Conservation (phyloP, 2,329 filamentous ascomycete genomes). For the Aspergillus texensis region DNA sequence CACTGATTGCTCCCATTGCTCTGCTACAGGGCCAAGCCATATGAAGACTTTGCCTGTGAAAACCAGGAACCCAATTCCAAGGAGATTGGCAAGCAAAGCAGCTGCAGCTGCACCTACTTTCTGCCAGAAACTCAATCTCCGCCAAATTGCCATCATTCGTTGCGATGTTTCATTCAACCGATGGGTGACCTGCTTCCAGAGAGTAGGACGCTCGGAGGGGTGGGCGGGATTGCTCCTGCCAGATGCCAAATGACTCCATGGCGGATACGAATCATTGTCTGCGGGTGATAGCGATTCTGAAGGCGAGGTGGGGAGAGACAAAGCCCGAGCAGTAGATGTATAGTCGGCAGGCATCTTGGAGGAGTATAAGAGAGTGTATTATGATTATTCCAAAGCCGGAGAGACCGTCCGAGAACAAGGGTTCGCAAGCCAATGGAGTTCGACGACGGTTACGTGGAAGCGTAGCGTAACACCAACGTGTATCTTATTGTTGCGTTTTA, state of each 20-base stretch:
- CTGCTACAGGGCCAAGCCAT: constrained; percentile 71
- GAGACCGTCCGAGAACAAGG: not conserved
- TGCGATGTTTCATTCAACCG: constrained; percentile 39
- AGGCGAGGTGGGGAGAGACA: constrained; percentile 54
- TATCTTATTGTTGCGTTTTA: not conserved
- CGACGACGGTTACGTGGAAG: not conserved
- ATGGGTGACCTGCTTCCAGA: constrained; percentile 44
- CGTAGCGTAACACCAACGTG: not conserved
- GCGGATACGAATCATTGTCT: constrained; percentile 45
- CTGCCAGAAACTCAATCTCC: constrained; percentile 57
- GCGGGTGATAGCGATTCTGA: constrained; percentile 50
- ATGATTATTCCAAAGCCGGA: not conserved
- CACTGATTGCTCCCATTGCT: constrained; percentile 72
- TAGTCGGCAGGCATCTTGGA: constrained; percentile 52
- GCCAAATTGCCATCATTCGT: constrained; percentile 37
- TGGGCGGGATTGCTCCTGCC: constrained; percentile 44
- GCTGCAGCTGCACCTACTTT: constrained; percentile 59
- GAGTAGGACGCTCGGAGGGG: constrained; percentile 34
- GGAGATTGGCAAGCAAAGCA: constrained; percentile 53
- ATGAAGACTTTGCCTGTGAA: constrained; percentile 81
- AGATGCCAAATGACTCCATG: constrained; percentile 55
- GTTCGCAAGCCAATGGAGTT: not conserved
- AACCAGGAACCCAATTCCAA: constrained; percentile 70
- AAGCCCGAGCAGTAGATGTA: constrained; percentile 54
- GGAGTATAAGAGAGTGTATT: not conserved